Conservation (phyloP, 2,329 filamentous ascomycete species). For the Zasmidium citrigriseum region DNA sequence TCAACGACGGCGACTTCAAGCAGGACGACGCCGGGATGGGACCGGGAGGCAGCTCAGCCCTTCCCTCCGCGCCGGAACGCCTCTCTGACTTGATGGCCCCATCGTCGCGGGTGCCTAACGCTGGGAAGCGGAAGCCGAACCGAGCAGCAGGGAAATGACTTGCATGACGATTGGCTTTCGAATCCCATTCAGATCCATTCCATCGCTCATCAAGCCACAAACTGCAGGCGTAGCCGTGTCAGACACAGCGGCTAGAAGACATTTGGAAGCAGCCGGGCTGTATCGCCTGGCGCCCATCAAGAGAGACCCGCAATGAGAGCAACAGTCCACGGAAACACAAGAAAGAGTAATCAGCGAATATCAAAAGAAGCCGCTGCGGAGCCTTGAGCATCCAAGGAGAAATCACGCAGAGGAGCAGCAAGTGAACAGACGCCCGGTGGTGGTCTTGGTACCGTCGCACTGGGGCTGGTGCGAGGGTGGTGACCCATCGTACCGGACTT, state of each 20-base stretch:
- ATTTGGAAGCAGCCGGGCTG: constrained; percentile 16
- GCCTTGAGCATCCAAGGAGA: background rate
- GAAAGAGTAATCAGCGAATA: background rate
- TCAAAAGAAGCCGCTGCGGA: background rate
- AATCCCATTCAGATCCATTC: constrained; percentile 1
- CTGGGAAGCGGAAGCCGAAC: constrained; percentile 34
- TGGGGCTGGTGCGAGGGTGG: constrained; percentile 9
- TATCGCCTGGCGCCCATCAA: constrained; percentile 4
- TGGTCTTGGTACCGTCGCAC: constrained; percentile 18
- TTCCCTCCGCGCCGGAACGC: constrained; percentile 13
- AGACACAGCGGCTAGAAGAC: constrained; percentile 8
- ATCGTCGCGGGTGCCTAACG: constrained; percentile 18
- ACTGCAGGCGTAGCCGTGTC: constrained; percentile 1
- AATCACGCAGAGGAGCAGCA: no score
- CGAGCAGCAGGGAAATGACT: constrained; percentile 31
- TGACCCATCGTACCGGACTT: constrained; percentile 21
- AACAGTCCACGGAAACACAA: background rate
- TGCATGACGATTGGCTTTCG: constrained; percentile 18
- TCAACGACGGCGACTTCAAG: constrained; percentile 74
- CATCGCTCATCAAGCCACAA: background rate
- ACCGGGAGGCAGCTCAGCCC: constrained; percentile 7
- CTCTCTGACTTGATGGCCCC: constrained; percentile 16
- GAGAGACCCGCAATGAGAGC: no score
- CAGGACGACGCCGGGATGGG: constrained; percentile 41
- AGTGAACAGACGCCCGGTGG: no score